These are phyloP conservation scores for Boletus rufocinnamomeus DNA, from an alignment of 768 basidiomycete species.

Conservation along the genomic window DNA sequence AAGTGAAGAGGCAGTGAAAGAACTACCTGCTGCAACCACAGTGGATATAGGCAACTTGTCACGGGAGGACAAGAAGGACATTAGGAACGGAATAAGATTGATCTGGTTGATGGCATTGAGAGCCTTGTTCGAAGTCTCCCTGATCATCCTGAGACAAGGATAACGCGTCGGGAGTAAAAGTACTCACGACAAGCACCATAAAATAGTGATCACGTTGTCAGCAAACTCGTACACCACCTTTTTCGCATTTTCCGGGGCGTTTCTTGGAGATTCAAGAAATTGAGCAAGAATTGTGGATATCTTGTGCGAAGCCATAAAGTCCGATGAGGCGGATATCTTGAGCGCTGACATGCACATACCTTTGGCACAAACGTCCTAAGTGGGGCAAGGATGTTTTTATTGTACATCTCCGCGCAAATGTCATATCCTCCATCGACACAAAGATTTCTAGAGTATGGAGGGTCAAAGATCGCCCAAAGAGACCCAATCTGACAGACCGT, in stretches of 20 bases:
- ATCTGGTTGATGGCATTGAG: slow-evolving; percentile 75
- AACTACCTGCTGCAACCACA: slow-evolving; percentile 77
- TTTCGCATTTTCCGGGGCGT: slow-evolving; percentile 67
- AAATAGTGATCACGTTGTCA: slow-evolving; percentile 87
- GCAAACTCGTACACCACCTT: slow-evolving; percentile 84
- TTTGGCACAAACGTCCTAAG: slow-evolving; percentile 77
- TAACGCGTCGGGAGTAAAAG: not conserved
- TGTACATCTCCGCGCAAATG: slow-evolving; percentile 96
- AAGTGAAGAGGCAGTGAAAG: not conserved
- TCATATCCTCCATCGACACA: slow-evolving; percentile 96
- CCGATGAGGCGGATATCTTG: not conserved
- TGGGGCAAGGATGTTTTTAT: slow-evolving; percentile 87
- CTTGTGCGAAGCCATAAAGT: slow-evolving; percentile 39
- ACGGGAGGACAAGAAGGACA: slow-evolving; percentile 82
- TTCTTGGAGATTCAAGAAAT: slow-evolving; percentile 60
- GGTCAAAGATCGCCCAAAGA: slow-evolving; percentile 10
- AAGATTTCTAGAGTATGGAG: slow-evolving; percentile 63
- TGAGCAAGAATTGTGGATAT: slow-evolving; percentile 73
- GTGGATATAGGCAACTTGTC: slow-evolving; percentile 68
- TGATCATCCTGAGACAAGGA: slow-evolving; percentile 34
- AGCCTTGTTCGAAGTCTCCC: slow-evolving; percentile 94
- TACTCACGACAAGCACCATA: slow-evolving; percentile 95
- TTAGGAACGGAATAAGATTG: slow-evolving; percentile 76
- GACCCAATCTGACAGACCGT: slow-evolving; percentile 51
- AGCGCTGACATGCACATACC: slow-evolving; percentile 40